Evolutionary conservation across 768 basidiomycete genomes (phyloP), one percentile per base, ranked within the genome.

Genomic region (Asterophora lycoperdoides): DNA sequence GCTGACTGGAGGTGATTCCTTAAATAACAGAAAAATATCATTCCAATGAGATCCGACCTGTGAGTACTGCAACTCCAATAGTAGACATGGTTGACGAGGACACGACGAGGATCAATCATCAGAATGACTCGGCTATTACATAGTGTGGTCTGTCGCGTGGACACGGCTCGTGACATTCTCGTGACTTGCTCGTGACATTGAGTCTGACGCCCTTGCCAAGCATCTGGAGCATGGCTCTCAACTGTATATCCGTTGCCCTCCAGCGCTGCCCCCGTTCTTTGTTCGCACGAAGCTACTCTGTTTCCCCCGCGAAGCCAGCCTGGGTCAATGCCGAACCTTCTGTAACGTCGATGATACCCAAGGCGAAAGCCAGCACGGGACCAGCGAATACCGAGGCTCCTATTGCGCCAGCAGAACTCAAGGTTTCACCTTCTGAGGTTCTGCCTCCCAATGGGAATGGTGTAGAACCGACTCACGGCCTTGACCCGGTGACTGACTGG

Each of bases 401-500:
- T 17, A 37, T 41, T 37, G 51, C 36, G 13, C 32, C 45, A 0
- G 36, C 49, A 2, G 56, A 53, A 28, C 40, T 51, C 15, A 48
- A 62, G 38, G 28, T 48, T 11, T 37, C 45, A 10, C 47, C 41
- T 28, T 55, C 49, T 39, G 56, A 49, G 30, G 26, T 18, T 8
- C 46, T 48, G 26, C 41, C 48, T 1, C 30, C 59, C 20, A 52
- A 40, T n/a, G 39, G 5, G 10, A 20, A 32, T 5, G 14, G 13
- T 13, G n/a, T 35, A 29, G 39, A 42, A 26, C 33, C 43, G 29
- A 44, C 32, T 26, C 13, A 23, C 40, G 33, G 11, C 15, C 42
- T 42, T 29, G 38, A 34, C 10, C 46, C 40, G 6, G 49, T 64
- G 2, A 86, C 78, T 1, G 89, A 98, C 65, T 98, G 94, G 94